These are phyloP conservation scores for Nemania bipapillata DNA, from an alignment of 2,329 filamentous ascomycete species.

Conservation along the genomic window DNA sequence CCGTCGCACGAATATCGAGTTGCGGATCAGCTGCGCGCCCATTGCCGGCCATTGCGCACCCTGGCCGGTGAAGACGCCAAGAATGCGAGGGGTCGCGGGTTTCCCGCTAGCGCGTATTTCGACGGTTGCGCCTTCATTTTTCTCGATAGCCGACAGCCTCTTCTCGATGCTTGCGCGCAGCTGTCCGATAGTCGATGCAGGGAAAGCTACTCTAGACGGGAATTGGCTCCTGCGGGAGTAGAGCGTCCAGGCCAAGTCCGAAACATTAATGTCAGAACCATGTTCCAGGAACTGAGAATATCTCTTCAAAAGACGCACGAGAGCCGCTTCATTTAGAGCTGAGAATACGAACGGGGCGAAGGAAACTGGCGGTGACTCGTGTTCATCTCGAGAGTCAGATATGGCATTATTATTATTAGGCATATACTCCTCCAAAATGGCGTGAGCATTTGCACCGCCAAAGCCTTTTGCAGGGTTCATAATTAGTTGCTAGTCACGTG, in stretches of 20 bases:
- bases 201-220: constrained; percentile 12
- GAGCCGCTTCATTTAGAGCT: constrained; percentile 23
- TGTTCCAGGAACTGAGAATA: constrained; percentile 15
- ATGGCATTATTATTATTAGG: neutral
- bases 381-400: too few species aligned
- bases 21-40: constrained; percentile 41
- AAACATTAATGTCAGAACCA: neutral
- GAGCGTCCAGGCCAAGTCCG: constrained; percentile 34
- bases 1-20: constrained; percentile 14
- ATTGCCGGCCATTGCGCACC: constrained; percentile 49
- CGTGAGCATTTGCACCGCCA: neutral
- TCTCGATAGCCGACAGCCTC: neutral
- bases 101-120: constrained; percentile 30
- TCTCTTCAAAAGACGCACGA: constrained; percentile 24
- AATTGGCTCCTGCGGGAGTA: constrained; percentile 21
- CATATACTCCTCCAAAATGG: neutral
- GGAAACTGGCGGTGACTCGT: too few species aligned
- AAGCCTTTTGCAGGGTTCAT: neutral
- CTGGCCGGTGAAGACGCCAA: constrained; percentile 47
- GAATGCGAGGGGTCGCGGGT: constrained; percentile 21
- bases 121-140: constrained; percentile 10
- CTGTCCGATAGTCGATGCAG: constrained; percentile 20
- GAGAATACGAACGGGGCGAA: constrained; percentile 40
- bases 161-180: constrained; percentile 18
- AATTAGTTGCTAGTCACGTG: neutral